These are phyloP conservation scores for Plasmodium billcollinsi DNA, from an alignment of 169 alveolate species.

Conservation along the genomic window DNA sequence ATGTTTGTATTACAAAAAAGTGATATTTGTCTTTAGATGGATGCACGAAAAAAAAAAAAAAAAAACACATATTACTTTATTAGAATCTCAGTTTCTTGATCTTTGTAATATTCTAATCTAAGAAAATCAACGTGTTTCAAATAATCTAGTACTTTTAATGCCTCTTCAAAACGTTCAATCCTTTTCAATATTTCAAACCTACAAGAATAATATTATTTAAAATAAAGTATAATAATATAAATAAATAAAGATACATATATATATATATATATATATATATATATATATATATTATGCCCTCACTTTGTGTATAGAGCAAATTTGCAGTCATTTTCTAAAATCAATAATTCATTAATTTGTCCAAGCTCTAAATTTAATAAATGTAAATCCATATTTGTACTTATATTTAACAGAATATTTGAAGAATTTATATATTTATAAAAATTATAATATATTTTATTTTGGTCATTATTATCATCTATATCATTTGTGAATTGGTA, in stretches of 20 bases:
- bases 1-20: background rate
- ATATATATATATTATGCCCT: background rate
- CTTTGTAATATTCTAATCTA: conserved; percentile 42
- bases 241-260: background rate
- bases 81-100: conserved; percentile 39
- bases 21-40: too few relatives aligned
- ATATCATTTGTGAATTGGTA: background rate
- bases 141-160: conserved; percentile 28
- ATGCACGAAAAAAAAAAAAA: background rate
- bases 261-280: conserved; percentile 5
- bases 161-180: conserved; percentile 44
- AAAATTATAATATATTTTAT: conserved; percentile 1
- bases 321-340: conserved; percentile 53
- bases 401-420: conserved; percentile 20
- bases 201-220: background rate
- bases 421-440: conserved; percentile 63
- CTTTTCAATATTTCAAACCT: conserved; percentile 66
- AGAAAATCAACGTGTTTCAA: conserved; percentile 42
- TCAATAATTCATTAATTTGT: conserved; percentile 39
- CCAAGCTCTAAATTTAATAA: conserved; percentile 49
- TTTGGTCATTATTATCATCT: background rate
- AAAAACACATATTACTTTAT: conserved; percentile 28
- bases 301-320: conserved; percentile 59
- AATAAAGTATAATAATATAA: background rate
- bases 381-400: conserved; percentile 21